Conservation (phyloP, 2,329 filamentous ascomycete genomes). For the Emergomyces orientalis region DNA sequence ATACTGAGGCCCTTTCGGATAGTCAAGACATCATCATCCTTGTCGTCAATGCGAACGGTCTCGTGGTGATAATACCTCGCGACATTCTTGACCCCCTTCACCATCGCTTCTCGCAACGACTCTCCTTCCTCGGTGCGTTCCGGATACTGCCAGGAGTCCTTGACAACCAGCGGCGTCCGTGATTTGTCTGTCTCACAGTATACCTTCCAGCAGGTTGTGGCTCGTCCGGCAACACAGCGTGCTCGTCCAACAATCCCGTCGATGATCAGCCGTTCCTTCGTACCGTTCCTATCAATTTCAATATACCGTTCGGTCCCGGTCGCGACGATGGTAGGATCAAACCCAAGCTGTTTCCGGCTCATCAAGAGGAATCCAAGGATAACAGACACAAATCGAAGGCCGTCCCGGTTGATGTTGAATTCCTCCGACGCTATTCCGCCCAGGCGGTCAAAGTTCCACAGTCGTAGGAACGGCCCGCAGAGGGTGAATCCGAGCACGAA, state of each 20-base stretch:
- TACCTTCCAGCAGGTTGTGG: slow-evolving; percentile 39
- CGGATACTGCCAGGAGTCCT: slow-evolving; percentile 39
- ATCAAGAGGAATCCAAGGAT: slow-evolving; percentile 23
- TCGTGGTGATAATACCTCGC: slow-evolving; percentile 23
- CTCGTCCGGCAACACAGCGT: slow-evolving; percentile 30
- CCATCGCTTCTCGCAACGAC: slow-evolving; percentile 33
- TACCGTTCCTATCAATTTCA: slow-evolving; percentile 15
- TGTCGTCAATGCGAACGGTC: slow-evolving; percentile 38
- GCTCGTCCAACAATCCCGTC: slow-evolving; percentile 27
- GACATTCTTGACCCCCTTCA: slow-evolving; percentile 21
- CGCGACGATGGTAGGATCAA: slow-evolving; percentile 36
- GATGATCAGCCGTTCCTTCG: slow-evolving; percentile 35
- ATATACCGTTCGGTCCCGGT: not conserved
- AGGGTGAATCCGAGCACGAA: slow-evolving; percentile 44
- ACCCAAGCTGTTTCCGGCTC: slow-evolving; percentile 34
- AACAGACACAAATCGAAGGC: slow-evolving; percentile 10
- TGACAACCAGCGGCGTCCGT: slow-evolving; percentile 35
- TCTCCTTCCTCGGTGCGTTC: slow-evolving; percentile 37
- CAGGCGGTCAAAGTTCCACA: slow-evolving; percentile 42
- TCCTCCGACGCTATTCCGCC: slow-evolving; percentile 38
- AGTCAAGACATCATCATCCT: slow-evolving; percentile 32
- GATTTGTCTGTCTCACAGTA: slow-evolving; percentile 24
- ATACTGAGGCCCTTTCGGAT: slow-evolving; percentile 25
- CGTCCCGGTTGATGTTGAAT: slow-evolving; percentile 41
- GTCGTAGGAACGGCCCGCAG: slow-evolving; percentile 37